Evolutionary conservation across 192 early-diverging fungal species (phyloP), one percentile per base, ranked within the genome.

Genomic region (Coemansia sp.): DNA sequence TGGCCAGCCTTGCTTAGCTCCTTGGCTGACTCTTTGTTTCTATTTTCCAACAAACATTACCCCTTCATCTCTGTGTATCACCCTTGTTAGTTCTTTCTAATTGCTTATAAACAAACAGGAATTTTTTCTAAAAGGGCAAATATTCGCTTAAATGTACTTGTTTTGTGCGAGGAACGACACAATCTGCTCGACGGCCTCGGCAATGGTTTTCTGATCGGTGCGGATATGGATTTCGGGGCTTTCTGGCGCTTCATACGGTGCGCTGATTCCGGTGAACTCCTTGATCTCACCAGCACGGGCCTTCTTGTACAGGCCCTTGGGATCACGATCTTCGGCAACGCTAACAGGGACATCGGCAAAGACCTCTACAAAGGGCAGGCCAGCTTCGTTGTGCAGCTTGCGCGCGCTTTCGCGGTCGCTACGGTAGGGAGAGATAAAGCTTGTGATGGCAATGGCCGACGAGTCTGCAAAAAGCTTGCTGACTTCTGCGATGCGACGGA

Each of bases 281-380:
- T 94, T 95, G 76, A 97, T 95, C 78, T 94, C 89, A 16, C 95
- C 95, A 51, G 89, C 88, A 64, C 91, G 89, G 12, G 95, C 95
- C 83, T 94, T 97, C 84, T 95, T 95, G 86, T 97, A 97, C 31
- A 97, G 82, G 4, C 95, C 95, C 85, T 97, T 97, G 32, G 95
- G 95, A 75, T 97, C 95, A 32, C 95, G 88, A 69, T 91, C 73
- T 77, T 97, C 94, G 38, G 91, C 93, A 29, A 97, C 89, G 36
- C 86, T 85, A 30, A 97, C 68, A 22, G 95, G 93, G 22, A 91
- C 91, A 79, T 97, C 95, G 17, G 91, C 91, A 83, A 71, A 94
- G 20, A 97, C 86, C 74, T 95, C 94, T 58, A 97, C 75, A 80
- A 97, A 97, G 8, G 91, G 90, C 66, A 97, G 88, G 2, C 86